Conservation (phyloP, 768 basidiomycete species). For the Termitomyces sp. region DNA sequence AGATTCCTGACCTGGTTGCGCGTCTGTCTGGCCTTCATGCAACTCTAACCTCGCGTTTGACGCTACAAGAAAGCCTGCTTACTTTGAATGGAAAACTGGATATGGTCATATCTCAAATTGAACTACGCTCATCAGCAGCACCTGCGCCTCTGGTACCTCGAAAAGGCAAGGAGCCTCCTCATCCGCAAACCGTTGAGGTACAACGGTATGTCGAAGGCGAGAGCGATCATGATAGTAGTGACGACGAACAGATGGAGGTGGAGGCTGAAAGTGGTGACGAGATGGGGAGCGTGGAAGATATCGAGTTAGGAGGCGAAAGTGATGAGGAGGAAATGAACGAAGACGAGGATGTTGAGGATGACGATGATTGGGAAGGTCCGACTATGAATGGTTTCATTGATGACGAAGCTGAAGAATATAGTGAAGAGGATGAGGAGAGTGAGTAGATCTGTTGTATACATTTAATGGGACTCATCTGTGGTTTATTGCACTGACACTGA, state of each 20-base stretch:
- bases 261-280: slow-evolving; percentile 65
- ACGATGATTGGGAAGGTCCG: slow-evolving; percentile 36
- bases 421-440: slow-evolving; percentile 44
- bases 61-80: slow-evolving; percentile 79
- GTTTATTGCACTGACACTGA: not conserved
- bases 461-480: not conserved
- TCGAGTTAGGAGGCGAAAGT: slow-evolving; percentile 65
- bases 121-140: slow-evolving; percentile 73
- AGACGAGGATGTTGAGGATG: slow-evolving; percentile 36
- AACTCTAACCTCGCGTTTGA: slow-evolving; percentile 71
- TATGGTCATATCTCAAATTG: slow-evolving; percentile 90
- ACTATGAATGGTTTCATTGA: slow-evolving; percentile 50
- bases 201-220: slow-evolving; percentile 76
- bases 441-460: slow-evolving; percentile 27
- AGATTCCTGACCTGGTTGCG: slow-evolving; percentile 92
- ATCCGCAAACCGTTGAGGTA: slow-evolving; percentile 29
- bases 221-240: slow-evolving; percentile 51
- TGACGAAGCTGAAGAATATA: slow-evolving; percentile 51
- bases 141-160: slow-evolving; percentile 48
- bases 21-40: slow-evolving; percentile 82
- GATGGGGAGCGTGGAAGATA: slow-evolving; percentile 71
- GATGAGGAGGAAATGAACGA: slow-evolving; percentile 36
- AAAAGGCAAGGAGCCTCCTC: slow-evolving; percentile 27
- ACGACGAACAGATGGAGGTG: slow-evolving; percentile 46
- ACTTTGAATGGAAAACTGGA: slow-evolving; percentile 87